phyloP scores from a whole-genome alignment of 1,284 basidiomycete species.

The Apiotrichum brassicae region DNA sequence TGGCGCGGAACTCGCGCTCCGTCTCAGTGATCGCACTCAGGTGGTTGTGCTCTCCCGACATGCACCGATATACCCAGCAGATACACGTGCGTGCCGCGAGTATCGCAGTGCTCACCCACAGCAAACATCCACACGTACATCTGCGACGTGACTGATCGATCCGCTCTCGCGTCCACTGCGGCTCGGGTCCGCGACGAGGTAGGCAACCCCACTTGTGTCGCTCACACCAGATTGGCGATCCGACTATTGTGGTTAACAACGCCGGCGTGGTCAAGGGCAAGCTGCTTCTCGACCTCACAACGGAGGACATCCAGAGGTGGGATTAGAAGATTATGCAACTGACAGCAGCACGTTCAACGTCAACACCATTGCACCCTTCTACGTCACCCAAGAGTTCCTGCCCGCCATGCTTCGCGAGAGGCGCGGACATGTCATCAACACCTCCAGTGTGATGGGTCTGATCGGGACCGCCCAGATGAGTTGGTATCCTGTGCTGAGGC shows the following conservation, averaged over 20 bases:
- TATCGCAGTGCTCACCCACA: background rate
- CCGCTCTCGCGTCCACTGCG: constrained; percentile 66
- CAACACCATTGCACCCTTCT: constrained; percentile 84
- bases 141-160: constrained; percentile 83
- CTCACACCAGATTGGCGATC: constrained; percentile 64
- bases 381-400: constrained; percentile 86
- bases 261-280: constrained; percentile 93
- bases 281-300: constrained; percentile 66
- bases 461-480: constrained; percentile 72
- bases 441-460: constrained; percentile 72
- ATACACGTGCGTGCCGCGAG: background rate
- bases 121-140: constrained; percentile 64
- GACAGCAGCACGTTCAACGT: constrained; percentile 74
- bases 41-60: constrained; percentile 81
- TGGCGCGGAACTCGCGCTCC: constrained; percentile 76
- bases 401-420: constrained; percentile 74
- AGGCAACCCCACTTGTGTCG: constrained; percentile 10
- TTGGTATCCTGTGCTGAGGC: constrained; percentile 53
- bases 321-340: constrained; percentile 25
- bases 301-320: constrained; percentile 73
- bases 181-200: constrained; percentile 70
- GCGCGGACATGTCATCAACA: constrained; percentile 78
- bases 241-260: constrained; percentile 89
- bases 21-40: constrained; percentile 67
- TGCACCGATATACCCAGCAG: constrained; percentile 48